Evolutionary conservation across 306 rosid genomes (phyloP), one percentile per base, ranked within the genome.

Genomic region (Abrus pulchellus): DNA sequence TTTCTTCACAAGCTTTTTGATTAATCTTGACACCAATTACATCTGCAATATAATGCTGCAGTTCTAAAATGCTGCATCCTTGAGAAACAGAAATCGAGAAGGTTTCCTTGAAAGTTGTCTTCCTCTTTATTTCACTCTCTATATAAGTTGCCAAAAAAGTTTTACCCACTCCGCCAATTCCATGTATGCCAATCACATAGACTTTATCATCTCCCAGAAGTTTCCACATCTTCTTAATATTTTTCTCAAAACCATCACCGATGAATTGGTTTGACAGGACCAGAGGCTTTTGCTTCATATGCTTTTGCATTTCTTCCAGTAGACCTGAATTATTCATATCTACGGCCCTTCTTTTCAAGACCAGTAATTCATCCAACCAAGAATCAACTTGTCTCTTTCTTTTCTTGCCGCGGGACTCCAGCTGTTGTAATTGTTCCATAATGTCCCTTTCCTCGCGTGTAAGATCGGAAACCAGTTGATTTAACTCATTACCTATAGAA

Each of bases 121-220:
- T 36, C 20, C 79, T 70, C 50, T 7, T 27, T 30, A 84, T 28
- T 45, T 62, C 60, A 27, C 72, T 36, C 45, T 67, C 44, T 5
- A 88, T 12, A 12, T 72, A 76, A 2, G 54, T 68, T 9, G 76
- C 82, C 2, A 88, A 27, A 2, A 62, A 59, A 38, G 89, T 85
- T 76, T 87, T 88, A 1, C 91, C 89, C 5, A 76, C 80, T 7
- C 91, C 87, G 0, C 80, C 89, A 78, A 77, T 85, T 29, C 89
- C 89, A 44, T 69, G 12, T 3, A 85, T 1, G 0, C 86, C 87
- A 68, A 85, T 61, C 0, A 52, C 7, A n/a, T 53, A 40, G 7
- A 72, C 80, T 40, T 28, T 3, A 0, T 66, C 74, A 43, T 72
- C 62, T 52, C 1, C 29, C 8, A 76, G 3, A 10, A 56, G 56